Evolutionary conservation across 2,329 filamentous ascomycete species (phyloP), one percentile per base, ranked within the genome.

Genomic region (Aspergillus vadensis): DNA sequence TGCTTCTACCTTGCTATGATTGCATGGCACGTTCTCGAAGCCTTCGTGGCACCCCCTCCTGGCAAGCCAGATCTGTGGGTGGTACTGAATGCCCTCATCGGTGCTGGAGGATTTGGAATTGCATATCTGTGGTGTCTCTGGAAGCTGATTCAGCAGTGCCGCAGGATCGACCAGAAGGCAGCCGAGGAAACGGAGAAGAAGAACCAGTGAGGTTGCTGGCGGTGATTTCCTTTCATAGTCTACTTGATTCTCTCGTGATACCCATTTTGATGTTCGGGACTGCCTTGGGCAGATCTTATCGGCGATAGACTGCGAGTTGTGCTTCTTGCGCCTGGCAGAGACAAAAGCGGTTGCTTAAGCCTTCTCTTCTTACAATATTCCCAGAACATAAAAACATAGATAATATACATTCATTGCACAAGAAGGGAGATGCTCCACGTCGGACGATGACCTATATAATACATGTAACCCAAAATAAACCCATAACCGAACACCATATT

Each of bases 11-110:
- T 86, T 4, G 82, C 81, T 32, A 97, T 97, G 88, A 80, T 86
- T 14, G 82, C 76, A 14, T 97, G 95, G 92, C 95, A 99, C 75
- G 76, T 91, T 12, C 79, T 87, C 0, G 91, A 97, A 67, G 84
- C 84, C 1, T 87, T 87, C 62, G 77, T 92, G 1, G 63, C 76
- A 9, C 88, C 93, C 14, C 93, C 94, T 4, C 68, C 79, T 0
- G 82, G 84, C 60, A 97, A 96, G 77, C 95, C 95, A 0, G 95
- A 99, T 78, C 79, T 99, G 1, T 99, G 94, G 94, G 88, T 96
- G 3, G 93, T 99, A 2, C 84, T 88, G 12, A 99, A 99, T 70
- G 92, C 95, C 8, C 87, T 92, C 17, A 78, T 98, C 21, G 95
- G 95, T 7, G 91, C 91, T 21, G 88, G 86, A 4, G 95, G 92